Conservation (phyloP, 1,139 yeast species). For the Scheffersomyces segobiensis region DNA sequence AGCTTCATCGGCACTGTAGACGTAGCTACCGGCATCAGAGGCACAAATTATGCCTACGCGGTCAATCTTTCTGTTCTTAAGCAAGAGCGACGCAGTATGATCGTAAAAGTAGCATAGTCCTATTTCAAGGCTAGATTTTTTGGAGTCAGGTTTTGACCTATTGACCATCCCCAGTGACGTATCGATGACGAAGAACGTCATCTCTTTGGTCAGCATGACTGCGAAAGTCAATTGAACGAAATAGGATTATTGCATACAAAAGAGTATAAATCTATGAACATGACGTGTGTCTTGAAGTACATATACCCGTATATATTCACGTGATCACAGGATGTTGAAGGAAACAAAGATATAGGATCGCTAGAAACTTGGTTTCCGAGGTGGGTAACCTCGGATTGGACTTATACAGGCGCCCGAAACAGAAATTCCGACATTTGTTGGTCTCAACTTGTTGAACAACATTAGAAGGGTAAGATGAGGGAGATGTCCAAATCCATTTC, state of each 20-base stretch:
- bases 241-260: background rate
- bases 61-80: slow-evolving; percentile 59
- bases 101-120: slow-evolving; percentile 41
- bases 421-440: too few relatives aligned
- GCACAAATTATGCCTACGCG: slow-evolving; percentile 45
- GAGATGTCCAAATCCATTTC: too few relatives aligned
- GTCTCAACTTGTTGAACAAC: too few relatives aligned
- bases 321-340: too few relatives aligned
- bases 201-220: slow-evolving; percentile 16
- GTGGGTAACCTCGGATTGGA: too few relatives aligned
- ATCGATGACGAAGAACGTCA: slow-evolving; percentile 58
- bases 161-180: slow-evolving; percentile 32
- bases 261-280: too few relatives aligned
- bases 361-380: too few relatives aligned
- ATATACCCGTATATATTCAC: too few relatives aligned
- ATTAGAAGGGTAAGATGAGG: too few relatives aligned
- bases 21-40: slow-evolving; percentile 21
- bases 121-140: background rate
- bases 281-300: too few relatives aligned
- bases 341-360: too few relatives aligned
- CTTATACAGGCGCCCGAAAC: too few relatives aligned
- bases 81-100: slow-evolving; percentile 41
- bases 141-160: slow-evolving; percentile 26
- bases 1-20: slow-evolving; percentile 24
- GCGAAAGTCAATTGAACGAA: background rate